phyloP scores from a whole-genome alignment of 805 yeast species.

The Lachancea waltii region DNA sequence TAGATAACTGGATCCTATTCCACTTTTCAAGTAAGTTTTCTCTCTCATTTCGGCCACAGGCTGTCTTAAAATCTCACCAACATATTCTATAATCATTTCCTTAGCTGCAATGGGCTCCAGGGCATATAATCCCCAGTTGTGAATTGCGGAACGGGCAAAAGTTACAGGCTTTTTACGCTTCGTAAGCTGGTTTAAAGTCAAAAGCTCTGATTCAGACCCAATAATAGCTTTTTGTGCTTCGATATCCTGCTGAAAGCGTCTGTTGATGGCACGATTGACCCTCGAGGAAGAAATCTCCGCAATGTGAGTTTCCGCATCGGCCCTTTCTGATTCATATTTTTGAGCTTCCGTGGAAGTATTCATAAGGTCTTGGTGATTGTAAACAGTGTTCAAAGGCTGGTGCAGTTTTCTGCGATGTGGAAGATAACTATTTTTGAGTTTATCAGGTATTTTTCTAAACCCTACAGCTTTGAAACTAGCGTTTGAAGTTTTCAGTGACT shows the following conservation, averaged over 20 bases:
- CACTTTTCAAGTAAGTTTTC: slow-evolving; percentile 73
- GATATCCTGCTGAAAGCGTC: slow-evolving; percentile 85
- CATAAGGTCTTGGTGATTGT: slow-evolving; percentile 47
- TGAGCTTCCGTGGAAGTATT: slow-evolving; percentile 14
- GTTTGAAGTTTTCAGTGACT: slow-evolving; percentile 36
- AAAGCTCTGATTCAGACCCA: slow-evolving; percentile 74
- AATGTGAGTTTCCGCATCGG: slow-evolving; percentile 14
- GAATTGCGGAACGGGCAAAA: slow-evolving; percentile 95
- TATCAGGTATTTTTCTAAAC: slow-evolving; percentile 63
- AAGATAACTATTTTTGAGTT: slow-evolving; percentile 64
- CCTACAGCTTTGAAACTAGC: slow-evolving; percentile 73
- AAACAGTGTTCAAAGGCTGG: slow-evolving; percentile 68
- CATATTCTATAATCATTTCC: slow-evolving; percentile 97
- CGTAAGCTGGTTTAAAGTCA: slow-evolving; percentile 79
- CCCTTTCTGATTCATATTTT: slow-evolving; percentile 18
- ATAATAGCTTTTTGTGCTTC: slow-evolving; percentile 71
- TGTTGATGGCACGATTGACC: slow-evolving; percentile 76
- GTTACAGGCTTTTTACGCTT: slow-evolving; percentile 90
- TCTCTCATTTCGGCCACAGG: slow-evolving; percentile 93
- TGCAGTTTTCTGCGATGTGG: slow-evolving; percentile 73
- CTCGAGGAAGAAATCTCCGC: slow-evolving; percentile 61
- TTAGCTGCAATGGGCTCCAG: slow-evolving; percentile 90
- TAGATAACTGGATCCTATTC: slow-evolving; percentile 91
- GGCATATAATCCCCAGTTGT: slow-evolving; percentile 97
- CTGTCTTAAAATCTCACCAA: slow-evolving; percentile 89